Conservation (phyloP, 2,329 filamentous ascomycete species). For the Emericellopsis atlantica region DNA sequence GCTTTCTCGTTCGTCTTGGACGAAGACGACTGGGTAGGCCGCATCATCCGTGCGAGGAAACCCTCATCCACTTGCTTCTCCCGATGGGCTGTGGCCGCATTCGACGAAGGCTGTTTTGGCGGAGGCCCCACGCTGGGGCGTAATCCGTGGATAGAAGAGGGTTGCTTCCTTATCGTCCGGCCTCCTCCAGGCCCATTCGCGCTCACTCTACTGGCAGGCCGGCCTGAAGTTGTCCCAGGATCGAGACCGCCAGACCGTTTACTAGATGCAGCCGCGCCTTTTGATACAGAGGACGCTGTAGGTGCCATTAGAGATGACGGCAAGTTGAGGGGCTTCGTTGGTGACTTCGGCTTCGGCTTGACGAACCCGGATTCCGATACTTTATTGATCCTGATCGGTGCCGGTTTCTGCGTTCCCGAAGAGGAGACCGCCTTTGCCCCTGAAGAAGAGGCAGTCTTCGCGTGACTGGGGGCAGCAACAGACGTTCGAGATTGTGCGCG, state of each 20-base stretch:
- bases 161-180: too few relatives aligned
- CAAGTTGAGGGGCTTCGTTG: conserved; percentile 54
- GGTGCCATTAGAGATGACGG: conserved; percentile 56
- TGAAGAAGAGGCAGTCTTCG: too few relatives aligned
- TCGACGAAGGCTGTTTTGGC: conserved; percentile 37
- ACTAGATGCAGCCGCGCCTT: conserved; percentile 19
- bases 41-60: conserved; percentile 73
- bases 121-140: conserved; percentile 44
- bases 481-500: too few relatives aligned
- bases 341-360: conserved; percentile 53
- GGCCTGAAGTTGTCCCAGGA: conserved; percentile 18
- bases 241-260: conserved; percentile 18
- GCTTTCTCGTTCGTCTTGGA: conserved; percentile 55
- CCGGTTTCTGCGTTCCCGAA: conserved; percentile 20
- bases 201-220: conserved; percentile 34
- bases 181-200: conserved; percentile 12
- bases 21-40: conserved; percentile 58
- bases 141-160: conserved; percentile 4
- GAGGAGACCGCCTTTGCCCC: too few relatives aligned
- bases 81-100: conserved; percentile 30
- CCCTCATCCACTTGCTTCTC: conserved; percentile 50
- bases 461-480: too few relatives aligned
- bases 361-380: conserved; percentile 27
- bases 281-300: conserved; percentile 57
- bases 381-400: conserved; percentile 25